Percentiles rank a stretch among this genome's conserved stretches.
These are phyloP conservation scores for Sechiopsis laciniata DNA, from an alignment of 306 rosid genomes.

Conservation along the genomic window DNA sequence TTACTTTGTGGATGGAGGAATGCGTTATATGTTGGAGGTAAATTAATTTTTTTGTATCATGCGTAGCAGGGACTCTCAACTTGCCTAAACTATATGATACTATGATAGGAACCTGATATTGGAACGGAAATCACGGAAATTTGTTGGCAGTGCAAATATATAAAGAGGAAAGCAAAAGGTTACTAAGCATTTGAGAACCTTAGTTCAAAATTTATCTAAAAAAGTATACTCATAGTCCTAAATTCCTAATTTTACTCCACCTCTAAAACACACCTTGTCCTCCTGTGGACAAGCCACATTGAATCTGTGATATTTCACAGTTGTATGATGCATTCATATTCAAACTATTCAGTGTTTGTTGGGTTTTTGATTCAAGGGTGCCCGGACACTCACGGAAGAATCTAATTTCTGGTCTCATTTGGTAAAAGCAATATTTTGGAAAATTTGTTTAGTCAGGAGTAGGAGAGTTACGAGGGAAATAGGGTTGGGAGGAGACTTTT, in stretches of 20 bases:
- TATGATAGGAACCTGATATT: not conserved
- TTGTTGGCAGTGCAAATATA: not conserved
- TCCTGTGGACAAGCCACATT: not conserved
- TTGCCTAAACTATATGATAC: not conserved
- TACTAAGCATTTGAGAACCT: constrained; percentile 3
- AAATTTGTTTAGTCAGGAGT: not conserved
- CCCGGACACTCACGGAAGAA: not conserved
- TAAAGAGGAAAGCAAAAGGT: not conserved
- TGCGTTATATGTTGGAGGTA: constrained; percentile 89
- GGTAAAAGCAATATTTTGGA: not conserved
- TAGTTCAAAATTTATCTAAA: not conserved
- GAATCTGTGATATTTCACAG: not conserved
- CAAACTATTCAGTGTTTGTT: constrained; percentile 4
- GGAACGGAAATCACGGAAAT: not conserved
- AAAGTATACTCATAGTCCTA: not conserved
- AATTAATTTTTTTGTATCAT: constrained; percentile 10
- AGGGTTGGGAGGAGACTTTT: not conserved
- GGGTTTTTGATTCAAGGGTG: constrained; percentile 6
- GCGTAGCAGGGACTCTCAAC: not conserved
- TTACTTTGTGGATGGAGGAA: constrained; percentile 91
- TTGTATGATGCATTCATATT: not conserved
- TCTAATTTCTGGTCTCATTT: not conserved
- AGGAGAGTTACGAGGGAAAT: not conserved
- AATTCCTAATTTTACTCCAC: not conserved
- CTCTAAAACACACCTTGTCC: not conserved